Base-by-base conservation (phyloP, 75 land plant species). In the Pseudotsuga menziesii region DNA sequence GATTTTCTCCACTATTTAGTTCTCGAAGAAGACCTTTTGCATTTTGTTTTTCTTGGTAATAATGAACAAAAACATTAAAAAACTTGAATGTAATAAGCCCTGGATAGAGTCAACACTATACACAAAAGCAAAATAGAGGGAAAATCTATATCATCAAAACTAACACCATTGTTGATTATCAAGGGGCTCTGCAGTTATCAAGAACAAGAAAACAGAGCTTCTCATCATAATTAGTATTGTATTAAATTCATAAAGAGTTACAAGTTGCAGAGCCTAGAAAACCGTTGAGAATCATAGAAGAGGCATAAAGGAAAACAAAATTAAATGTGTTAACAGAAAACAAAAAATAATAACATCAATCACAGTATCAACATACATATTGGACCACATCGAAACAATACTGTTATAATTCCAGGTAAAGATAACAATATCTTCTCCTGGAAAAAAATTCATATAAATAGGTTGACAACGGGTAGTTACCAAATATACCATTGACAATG, bases 1-100 rank as follows among this genome's bases (percentile, higher is more conserved):
- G 83, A 58, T 81, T 78, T 73, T 80, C 76, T 20, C 86, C 80
- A 32, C 77, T 81, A 80, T 84, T 88, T 48, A 93, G 83, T 73
- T 85, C 91, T 44, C 91, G 71, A 29, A 95, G 88, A 61, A 93
- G 19, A 80, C 73, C 89, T 76, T 88, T 95, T 58, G 98, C 98
- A 27, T 92, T 91, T 76, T 95, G 93, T 84, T 86, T 93, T 23
- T 88, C 98, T 96, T 95, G 83, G 61, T 60, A 79, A 57, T 22
- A 4, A 58, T 59, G 2, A 58, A 58, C 54, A 56, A 16, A n/a
- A 66, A 73, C 48, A 39, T 5, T 72, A 57, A 73, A 14, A 64
- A 64, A 17, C 57, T 7, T 15, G 44, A 27, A 32, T 75, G 2
- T 11, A 4, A 52, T 4, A 62, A 20, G 61, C 35, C 32, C 71